These are phyloP conservation scores for Sarocladiaceae sp. DNA, from an alignment of 2,329 filamentous ascomycete species.

Conservation along the genomic window DNA sequence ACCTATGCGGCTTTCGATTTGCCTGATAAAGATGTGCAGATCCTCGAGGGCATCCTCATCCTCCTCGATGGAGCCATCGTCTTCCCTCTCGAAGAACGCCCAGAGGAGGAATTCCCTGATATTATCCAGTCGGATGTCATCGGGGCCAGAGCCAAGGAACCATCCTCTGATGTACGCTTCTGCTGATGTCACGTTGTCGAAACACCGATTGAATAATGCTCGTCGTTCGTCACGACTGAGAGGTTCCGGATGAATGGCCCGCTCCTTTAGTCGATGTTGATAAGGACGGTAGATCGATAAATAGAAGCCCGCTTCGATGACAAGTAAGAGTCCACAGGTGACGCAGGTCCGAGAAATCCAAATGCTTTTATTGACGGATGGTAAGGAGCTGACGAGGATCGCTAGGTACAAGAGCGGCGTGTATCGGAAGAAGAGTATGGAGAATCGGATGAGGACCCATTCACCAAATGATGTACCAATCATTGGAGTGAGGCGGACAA, in stretches of 20 bases:
- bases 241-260: constrained; percentile 34
- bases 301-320: constrained; percentile 36
- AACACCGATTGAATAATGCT: constrained; percentile 50
- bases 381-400: constrained; percentile 20
- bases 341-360: constrained; percentile 1
- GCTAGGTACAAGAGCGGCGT: constrained; percentile 32
- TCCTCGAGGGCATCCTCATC: constrained; percentile 30
- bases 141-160: constrained; percentile 55
- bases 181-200: constrained; percentile 46
- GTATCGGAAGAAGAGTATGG: constrained; percentile 37
- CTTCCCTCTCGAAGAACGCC: constrained; percentile 54
- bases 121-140: constrained; percentile 61
- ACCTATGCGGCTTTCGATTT: constrained; percentile 48
- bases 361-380: constrained; percentile 16
- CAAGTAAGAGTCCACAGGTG: constrained; percentile 21
- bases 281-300: constrained; percentile 37
- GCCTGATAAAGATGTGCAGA: constrained; percentile 39
- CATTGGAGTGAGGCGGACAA: constrained; percentile 20
- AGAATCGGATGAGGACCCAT: constrained; percentile 38
- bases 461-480: constrained; percentile 30
- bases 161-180: constrained; percentile 55
- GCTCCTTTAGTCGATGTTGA: constrained; percentile 28
- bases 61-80: constrained; percentile 17
- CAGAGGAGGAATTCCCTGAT: constrained; percentile 60
- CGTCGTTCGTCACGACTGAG: constrained; percentile 41